A percentile compares a stretch with the other conserved stretches of the same genome.
These are phyloP conservation scores for Escovopsis sp. DNA, from an alignment of 2,329 filamentous ascomycete species.

Conservation along the genomic window DNA sequence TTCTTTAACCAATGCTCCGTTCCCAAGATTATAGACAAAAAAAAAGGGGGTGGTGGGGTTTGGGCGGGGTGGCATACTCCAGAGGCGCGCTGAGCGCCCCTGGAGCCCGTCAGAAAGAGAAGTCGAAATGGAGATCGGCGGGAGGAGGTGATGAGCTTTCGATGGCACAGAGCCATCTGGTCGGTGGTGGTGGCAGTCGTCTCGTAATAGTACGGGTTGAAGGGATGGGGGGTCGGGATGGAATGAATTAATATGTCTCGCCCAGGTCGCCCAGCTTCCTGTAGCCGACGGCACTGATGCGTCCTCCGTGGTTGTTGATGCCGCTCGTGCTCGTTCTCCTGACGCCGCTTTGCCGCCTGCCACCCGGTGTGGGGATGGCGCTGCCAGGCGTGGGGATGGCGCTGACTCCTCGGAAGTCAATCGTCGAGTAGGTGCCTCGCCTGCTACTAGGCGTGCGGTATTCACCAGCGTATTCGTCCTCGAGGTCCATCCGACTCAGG, in stretches of 20 bases:
- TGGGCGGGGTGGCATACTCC: background rate
- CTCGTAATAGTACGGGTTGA: no score
- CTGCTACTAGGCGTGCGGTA: slow-evolving; percentile 41
- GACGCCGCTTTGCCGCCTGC: slow-evolving; percentile 29
- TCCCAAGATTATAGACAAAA: slow-evolving; percentile 4
- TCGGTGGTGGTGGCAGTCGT: no score
- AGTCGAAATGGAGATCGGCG: background rate
- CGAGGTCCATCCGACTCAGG: slow-evolving; percentile 38
- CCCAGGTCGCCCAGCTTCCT: slow-evolving; percentile 34
- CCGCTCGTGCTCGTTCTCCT: slow-evolving; percentile 28
- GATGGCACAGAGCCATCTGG: no score
- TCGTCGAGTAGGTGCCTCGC: slow-evolving; percentile 36
- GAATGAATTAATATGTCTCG: slow-evolving; percentile 33
- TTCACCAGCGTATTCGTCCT: slow-evolving; percentile 26
- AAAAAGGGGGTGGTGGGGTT: background rate
- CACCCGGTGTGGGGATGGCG: slow-evolving; percentile 31
- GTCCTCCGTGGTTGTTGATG: slow-evolving; percentile 11
- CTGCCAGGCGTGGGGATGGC: slow-evolving; percentile 28
- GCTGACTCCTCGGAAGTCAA: slow-evolving; percentile 27
- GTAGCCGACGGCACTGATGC: slow-evolving; percentile 19
- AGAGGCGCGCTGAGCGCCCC: slow-evolving; percentile 1
- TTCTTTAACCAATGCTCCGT: slow-evolving; percentile 5
- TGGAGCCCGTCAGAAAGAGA: slow-evolving; percentile 4
- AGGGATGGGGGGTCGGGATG: no score
- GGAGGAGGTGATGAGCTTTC: background rate